These are phyloP conservation scores for Myxozyma neglecta DNA, from an alignment of 805 yeast genomes.

Conservation along the genomic window DNA sequence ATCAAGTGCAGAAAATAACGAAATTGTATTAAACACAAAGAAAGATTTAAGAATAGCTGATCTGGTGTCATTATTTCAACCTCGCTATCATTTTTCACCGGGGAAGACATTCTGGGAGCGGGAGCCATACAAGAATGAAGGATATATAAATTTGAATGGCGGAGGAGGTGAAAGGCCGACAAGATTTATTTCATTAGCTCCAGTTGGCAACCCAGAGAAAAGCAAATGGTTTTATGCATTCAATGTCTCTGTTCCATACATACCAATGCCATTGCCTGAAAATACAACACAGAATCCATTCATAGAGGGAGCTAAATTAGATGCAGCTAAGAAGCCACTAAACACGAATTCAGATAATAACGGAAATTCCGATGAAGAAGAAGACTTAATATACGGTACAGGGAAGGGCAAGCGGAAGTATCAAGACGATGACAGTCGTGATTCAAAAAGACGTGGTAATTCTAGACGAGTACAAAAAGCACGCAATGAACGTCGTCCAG, in stretches of 20 bases:
- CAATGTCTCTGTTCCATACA: slow-evolving; percentile 41
- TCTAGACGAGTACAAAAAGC: slow-evolving; percentile 21
- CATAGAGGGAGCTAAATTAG: slow-evolving; percentile 13
- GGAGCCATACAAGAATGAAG: slow-evolving; percentile 32
- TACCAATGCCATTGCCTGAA: slow-evolving; percentile 33
- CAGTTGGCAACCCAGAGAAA: slow-evolving; percentile 50
- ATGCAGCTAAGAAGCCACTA: slow-evolving; percentile 6
- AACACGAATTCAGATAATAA: background rate
- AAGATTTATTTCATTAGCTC: slow-evolving; percentile 65
- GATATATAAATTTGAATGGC: slow-evolving; percentile 1
- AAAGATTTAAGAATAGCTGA: slow-evolving; percentile 16
- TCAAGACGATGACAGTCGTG: slow-evolving; percentile 6
- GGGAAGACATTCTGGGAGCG: slow-evolving; percentile 33
- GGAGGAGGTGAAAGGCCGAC: slow-evolving; percentile 42
- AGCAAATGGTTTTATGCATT: slow-evolving; percentile 79
- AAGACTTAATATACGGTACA: slow-evolving; percentile 13
- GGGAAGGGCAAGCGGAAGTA: slow-evolving; percentile 2
- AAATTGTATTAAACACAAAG: background rate
- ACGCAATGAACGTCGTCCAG: slow-evolving; percentile 12
- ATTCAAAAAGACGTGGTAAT: slow-evolving; percentile 9
- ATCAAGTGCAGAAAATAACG: slow-evolving; percentile 11
- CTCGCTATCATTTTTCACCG: slow-evolving; percentile 33
- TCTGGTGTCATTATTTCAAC: slow-evolving; percentile 23
- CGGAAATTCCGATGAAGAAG: slow-evolving; percentile 1
- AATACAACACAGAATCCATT: slow-evolving; percentile 42